Conservation (phyloP, 1,284 basidiomycete species). For the Lentinula novae-zelandiae region DNA sequence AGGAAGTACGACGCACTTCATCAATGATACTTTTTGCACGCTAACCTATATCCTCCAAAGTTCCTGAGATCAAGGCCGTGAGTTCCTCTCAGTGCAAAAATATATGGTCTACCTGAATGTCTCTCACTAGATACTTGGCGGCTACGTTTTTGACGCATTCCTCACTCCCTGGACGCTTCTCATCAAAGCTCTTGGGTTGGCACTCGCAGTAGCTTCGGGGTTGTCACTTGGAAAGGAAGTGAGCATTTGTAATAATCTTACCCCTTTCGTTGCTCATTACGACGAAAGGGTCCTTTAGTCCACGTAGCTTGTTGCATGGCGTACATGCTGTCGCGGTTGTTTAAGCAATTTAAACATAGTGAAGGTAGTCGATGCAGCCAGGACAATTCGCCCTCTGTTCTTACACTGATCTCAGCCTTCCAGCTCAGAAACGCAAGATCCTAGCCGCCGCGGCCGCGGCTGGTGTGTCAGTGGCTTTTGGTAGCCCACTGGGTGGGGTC, state of each 20-base stretch:
- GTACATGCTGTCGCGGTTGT: slow-evolving; percentile 49
- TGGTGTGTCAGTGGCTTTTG: slow-evolving; percentile 74
- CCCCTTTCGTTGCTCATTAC: neutral
- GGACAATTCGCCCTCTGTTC: neutral
- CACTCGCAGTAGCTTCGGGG: slow-evolving; percentile 75
- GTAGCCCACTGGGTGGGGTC: slow-evolving; percentile 72
- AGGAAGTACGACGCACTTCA: slow-evolving; percentile 51
- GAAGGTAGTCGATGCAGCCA: slow-evolving; percentile 41
- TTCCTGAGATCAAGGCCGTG: slow-evolving; percentile 77
- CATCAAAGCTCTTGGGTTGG: slow-evolving; percentile 75
- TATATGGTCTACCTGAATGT: neutral
- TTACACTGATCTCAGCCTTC: neutral
- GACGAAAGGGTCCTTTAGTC: slow-evolving; percentile 58
- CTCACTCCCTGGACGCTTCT: slow-evolving; percentile 71
- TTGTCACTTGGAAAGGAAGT: slow-evolving; percentile 75
- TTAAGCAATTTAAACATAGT: slow-evolving; percentile 54
- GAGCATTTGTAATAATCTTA: neutral
- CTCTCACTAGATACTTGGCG: slow-evolving; percentile 56
- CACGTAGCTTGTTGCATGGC: slow-evolving; percentile 72
- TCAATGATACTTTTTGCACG: slow-evolving; percentile 5
- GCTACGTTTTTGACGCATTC: slow-evolving; percentile 70
- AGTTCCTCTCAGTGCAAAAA: slow-evolving; percentile 19
- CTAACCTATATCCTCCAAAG: slow-evolving; percentile 28
- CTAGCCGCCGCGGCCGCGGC: slow-evolving; percentile 68
- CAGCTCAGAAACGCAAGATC: slow-evolving; percentile 66